These are phyloP conservation scores for Suhomyces bribrorum DNA, from an alignment of 1,139 yeast genomes.

Conservation along the genomic window DNA sequence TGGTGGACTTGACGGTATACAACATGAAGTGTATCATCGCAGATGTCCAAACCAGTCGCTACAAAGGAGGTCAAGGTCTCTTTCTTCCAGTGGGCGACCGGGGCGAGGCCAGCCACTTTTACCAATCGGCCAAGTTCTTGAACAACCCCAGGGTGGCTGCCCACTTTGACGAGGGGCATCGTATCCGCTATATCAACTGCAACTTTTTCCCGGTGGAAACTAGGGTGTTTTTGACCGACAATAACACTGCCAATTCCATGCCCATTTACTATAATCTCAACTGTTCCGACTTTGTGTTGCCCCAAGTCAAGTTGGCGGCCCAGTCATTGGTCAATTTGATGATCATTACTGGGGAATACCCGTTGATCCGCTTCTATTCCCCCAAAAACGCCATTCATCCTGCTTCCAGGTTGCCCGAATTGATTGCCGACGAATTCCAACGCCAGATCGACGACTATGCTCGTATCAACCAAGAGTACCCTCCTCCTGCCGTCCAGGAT, in stretches of 20 bases:
- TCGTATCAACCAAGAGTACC: conserved; percentile 63
- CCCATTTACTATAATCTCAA: conserved; percentile 72
- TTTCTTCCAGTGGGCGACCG: conserved; percentile 36
- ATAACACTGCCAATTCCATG: conserved; percentile 53
- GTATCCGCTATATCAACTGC: conserved; percentile 30
- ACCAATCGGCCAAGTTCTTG: conserved; percentile 30
- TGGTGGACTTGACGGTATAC: conserved; percentile 39
- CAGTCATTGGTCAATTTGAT: conserved; percentile 67
- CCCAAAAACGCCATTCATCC: conserved; percentile 49
- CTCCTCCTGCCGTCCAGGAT: conserved; percentile 54
- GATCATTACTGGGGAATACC: conserved; percentile 83
- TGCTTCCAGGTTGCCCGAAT: conserved; percentile 67
- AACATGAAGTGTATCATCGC: conserved; percentile 46
- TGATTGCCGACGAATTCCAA: conserved; percentile 76
- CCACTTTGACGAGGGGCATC: conserved; percentile 35
- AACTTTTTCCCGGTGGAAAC: conserved; percentile 39
- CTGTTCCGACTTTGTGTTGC: conserved; percentile 62
- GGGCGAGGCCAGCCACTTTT: conserved; percentile 26
- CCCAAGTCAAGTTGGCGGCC: conserved; percentile 62
- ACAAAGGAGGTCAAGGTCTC: conserved; percentile 41
- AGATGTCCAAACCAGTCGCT: conserved; percentile 41
- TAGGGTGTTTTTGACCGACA: conserved; percentile 42
- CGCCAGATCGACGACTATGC: conserved; percentile 73
- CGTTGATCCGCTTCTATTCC: conserved; percentile 72
- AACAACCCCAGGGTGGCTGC: conserved; percentile 32